A percentile compares a stretch with the other conserved stretches of the same genome.
phyloP scores from a whole-genome alignment of 345 rosid genomes.

The Syzygium aqueum region DNA sequence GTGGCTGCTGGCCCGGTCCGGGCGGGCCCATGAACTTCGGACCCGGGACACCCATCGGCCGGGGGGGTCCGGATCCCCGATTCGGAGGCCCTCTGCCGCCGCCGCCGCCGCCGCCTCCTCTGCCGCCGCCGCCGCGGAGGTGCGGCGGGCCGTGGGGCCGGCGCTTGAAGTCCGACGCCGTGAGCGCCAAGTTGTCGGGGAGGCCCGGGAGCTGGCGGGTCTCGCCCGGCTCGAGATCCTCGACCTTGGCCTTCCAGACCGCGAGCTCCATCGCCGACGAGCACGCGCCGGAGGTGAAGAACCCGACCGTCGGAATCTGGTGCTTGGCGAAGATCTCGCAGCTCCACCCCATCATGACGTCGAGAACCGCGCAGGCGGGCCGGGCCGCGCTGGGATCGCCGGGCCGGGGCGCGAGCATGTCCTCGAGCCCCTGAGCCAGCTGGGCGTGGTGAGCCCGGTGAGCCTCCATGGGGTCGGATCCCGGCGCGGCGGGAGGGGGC shows the following conservation, averaged over 20 bases:
- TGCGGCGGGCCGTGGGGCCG: constrained; percentile 5
- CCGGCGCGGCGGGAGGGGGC: background rate
- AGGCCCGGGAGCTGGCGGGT: constrained; percentile 13
- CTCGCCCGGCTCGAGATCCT: constrained; percentile 8
- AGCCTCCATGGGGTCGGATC: background rate
- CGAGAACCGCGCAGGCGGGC: constrained; percentile 9
- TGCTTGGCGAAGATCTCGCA: constrained; percentile 7
- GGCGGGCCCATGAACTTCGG: constrained; percentile 18
- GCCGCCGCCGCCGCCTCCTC: background rate
- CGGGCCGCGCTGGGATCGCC: background rate
- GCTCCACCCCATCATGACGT: constrained; percentile 11
- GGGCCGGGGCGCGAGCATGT: background rate
- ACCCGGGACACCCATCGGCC: background rate
- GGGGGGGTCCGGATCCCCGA: background rate
- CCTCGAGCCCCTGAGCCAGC: constrained; percentile 1
- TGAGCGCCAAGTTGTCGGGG: constrained; percentile 18
- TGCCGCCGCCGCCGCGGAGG: background rate
- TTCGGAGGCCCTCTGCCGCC: background rate
- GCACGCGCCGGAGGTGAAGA: constrained; percentile 24
- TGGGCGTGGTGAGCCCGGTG: constrained; percentile 5
- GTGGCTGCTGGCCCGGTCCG: constrained; percentile 20
- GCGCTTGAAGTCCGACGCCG: constrained; percentile 5
- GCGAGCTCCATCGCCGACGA: constrained; percentile 21
- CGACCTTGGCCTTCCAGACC: constrained; percentile 10
- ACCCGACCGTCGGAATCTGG: constrained; percentile 11